phyloP scores from a whole-genome alignment of 1,284 basidiomycete genomes.

The Puccinia polysora region DNA sequence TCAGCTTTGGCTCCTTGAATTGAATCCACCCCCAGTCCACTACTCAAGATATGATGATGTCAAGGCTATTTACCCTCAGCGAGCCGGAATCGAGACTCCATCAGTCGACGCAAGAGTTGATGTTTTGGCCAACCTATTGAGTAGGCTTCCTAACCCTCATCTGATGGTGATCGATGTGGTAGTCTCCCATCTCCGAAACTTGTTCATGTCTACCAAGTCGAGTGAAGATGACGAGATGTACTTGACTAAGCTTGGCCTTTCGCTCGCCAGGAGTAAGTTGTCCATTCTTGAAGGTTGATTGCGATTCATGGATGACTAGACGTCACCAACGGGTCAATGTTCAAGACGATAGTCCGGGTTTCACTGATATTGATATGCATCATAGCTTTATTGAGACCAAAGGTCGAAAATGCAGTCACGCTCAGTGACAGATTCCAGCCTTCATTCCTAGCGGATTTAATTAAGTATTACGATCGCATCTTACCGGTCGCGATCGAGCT shows the following conservation, averaged over 20 bases:
- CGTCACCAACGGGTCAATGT: too few species aligned
- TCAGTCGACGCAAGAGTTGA: slow-evolving; percentile 30
- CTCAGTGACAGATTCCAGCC: slow-evolving; percentile 39
- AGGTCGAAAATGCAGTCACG: slow-evolving; percentile 35
- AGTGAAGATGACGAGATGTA: slow-evolving; percentile 27
- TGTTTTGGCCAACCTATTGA: slow-evolving; percentile 24
- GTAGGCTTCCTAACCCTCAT: slow-evolving; percentile 35
- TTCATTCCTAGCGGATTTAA: slow-evolving; percentile 20
- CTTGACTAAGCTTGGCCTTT: slow-evolving; percentile 30
- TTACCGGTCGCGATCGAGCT: slow-evolving; percentile 24
- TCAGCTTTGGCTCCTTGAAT: slow-evolving; percentile 37
- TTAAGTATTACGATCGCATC: slow-evolving; percentile 33
- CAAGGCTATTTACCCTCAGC: slow-evolving; percentile 36
- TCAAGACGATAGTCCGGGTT: too few species aligned
- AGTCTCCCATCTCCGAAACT: slow-evolving; percentile 19
- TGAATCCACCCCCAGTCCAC: slow-evolving; percentile 36
- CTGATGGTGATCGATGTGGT: slow-evolving; percentile 31
- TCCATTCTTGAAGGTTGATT: not conserved
- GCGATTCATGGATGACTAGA: not conserved
- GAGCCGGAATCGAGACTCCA: slow-evolving; percentile 13
- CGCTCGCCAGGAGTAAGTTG: slow-evolving; percentile 23
- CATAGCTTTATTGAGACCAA: slow-evolving; percentile 28
- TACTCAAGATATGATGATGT: slow-evolving; percentile 39
- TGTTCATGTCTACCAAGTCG: slow-evolving; percentile 17
- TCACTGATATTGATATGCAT: not conserved